These are phyloP conservation scores for Pythium dissotocum DNA, from an alignment of 352 stramenopile species.

Conservation along the genomic window DNA sequence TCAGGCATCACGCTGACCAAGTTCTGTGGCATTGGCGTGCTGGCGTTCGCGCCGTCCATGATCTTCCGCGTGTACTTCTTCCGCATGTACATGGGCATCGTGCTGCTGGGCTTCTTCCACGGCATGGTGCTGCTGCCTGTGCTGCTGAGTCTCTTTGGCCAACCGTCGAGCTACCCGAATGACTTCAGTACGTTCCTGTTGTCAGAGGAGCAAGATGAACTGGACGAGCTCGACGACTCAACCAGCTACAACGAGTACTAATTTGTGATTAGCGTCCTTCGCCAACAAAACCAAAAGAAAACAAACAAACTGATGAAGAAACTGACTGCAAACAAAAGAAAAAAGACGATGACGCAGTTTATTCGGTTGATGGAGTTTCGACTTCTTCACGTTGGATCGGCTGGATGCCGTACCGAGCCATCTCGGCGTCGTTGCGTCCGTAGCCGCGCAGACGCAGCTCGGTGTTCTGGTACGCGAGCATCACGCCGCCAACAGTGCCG, in stretches of 20 bases:
- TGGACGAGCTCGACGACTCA: conserved; percentile 34
- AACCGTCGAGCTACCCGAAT: conserved; percentile 47
- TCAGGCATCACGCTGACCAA: conserved; percentile 93
- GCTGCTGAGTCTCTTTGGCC: conserved; percentile 73
- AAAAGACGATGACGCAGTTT: neutral
- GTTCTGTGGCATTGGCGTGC: conserved; percentile 86
- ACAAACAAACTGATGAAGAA: neutral
- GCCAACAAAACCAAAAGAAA: conserved; percentile 6
- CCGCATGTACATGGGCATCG: conserved; percentile 91
- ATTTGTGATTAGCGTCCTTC: neutral
- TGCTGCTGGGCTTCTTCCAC: conserved; percentile 86
- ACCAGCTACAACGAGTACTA: conserved; percentile 28
- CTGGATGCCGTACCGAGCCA: conserved; percentile 46
- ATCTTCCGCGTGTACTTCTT: conserved; percentile 93
- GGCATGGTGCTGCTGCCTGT: conserved; percentile 80
- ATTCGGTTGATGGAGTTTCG: neutral
- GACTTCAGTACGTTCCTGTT: conserved; percentile 73
- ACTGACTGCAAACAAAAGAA: neutral
- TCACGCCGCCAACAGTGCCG: conserved; percentile 50
- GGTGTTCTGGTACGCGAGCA: conserved; percentile 83
- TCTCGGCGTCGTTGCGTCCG: conserved; percentile 69
- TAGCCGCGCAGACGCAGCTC: conserved; percentile 76
- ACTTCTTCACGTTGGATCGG: neutral
- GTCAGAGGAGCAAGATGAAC: conserved; percentile 65
- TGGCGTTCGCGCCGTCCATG: conserved; percentile 90